Base-by-base conservation (phyloP, 2,329 filamentous ascomycete species). In the Fusarium buharicum region DNA sequence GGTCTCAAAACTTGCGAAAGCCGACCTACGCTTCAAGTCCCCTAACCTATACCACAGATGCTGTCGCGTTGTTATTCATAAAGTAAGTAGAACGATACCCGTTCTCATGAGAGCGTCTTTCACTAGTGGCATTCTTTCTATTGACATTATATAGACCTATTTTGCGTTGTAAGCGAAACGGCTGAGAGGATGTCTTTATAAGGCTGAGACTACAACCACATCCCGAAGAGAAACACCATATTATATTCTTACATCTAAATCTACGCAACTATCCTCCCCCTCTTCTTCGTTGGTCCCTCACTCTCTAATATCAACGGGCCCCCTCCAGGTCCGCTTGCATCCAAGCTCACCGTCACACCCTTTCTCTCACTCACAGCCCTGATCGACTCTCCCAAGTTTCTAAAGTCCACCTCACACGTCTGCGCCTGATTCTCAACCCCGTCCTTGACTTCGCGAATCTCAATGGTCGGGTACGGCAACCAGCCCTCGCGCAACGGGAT, bases 401-500 rank as follows among this genome's bases (percentile, higher is more conserved):
- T 82, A 69, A 90, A 90, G 72, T 97, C 91, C 12, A 90, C 90
- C 77, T 98, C 93, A 70, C 88, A 92, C 76, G 78, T 67, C 63
- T 72, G 70, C 13, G 61, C 38, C 18, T 59, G 67, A 57, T 53
- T 54, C 56, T 63, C 72, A 61, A 69, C 73, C 4, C 53, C 43
- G 8, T 70, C 66, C 50, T 77, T 74, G 8, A 87, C 80, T 73
- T 88, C 87, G 39, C 89, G 86, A 31, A 98, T 89, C 46, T 97
- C 93, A 3, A 98, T 82, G 8, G 78, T 83, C 0, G 95, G 95
- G 24, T 93, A 86, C 1, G 92, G 82, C n/a, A 95, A 76, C 72
- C 87, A 87, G 1, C 95, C 94, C 24, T 92, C 82, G 49, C 89
- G 85, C 40, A 97, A 82, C 1, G 95, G 93, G 12, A 98, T 86